Base-by-base conservation (phyloP, 257 asterid genomes). In the Nicotiana tomentosiformis region DNA sequence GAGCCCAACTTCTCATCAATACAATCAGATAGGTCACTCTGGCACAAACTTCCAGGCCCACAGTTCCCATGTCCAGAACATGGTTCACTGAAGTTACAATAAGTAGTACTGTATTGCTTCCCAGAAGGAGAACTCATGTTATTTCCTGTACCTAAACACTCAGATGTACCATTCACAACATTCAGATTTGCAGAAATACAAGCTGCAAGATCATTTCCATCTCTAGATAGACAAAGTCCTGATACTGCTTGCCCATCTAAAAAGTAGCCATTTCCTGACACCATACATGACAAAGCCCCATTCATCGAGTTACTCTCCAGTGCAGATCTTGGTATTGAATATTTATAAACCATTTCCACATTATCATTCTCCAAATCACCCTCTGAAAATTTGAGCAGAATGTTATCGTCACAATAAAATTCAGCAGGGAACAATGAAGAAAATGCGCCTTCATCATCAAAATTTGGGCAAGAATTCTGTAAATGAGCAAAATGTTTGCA, bases 1-100 rank as follows among this genome's bases (percentile, higher is more conserved):
- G 66, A 83, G 35, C 69, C 88, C 39, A 61, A 43, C 69, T 83
- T 87, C 83, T 83, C 89, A 6, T 86, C 86, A 79, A 85, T 80
- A 2, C 51, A 32, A 35, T 74, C 86, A 8, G 83, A 57, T 32
- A 46, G 35, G 64, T 86, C 83, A 58, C 23, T 65, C 51, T 83
- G 86, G 53, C 86, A 82, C 37, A 70, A 80, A 30, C 32, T 66
- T 33, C 82, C 74, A 33, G 43, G 39, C 55, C 81, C 77, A 18
- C 67, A 61, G 86, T 83, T 79, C 56, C 87, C 91, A 87, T 86
- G 89, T 77, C 86, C 96, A 14, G 87, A 78, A 81, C 88, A 86
- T 33, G 93, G 84, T 72, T 87, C 87, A 77, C 87, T 74, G 67
- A 84, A 88, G 51, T 81, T 55, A 77, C 82, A 77, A 74, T 62